Conservation (phyloP, 2,329 filamentous ascomycete genomes). For the Hypoxylon sp. region DNA sequence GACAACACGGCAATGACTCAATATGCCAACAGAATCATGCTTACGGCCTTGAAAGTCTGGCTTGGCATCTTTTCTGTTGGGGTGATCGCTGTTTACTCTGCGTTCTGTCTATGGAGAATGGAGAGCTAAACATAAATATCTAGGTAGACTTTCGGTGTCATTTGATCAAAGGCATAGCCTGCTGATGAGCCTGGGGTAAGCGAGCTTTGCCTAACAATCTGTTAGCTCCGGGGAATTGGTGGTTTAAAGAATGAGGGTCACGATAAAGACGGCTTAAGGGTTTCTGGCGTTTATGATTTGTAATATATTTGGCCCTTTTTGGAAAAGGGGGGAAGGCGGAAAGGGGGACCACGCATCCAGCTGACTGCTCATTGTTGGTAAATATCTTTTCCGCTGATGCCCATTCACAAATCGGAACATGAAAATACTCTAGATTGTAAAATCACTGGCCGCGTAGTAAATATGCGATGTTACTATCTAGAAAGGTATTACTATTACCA, state of each 20-base stretch:
- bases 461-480: no score
- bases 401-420: no score
- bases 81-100: conserved; percentile 24
- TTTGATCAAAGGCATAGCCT: neutral
- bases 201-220: neutral
- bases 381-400: no score
- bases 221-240: neutral
- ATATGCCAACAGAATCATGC: conserved; percentile 37
- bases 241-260: neutral
- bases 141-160: neutral
- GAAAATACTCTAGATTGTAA: no score
- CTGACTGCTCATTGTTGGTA: no score
- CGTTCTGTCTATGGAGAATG: conserved; percentile 24
- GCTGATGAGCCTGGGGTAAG: neutral
- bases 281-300: neutral
- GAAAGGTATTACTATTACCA: no score
- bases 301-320: neutral
- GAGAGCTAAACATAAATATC: neutral
- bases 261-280: neutral
- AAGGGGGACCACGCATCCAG: no score
- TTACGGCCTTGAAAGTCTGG: conserved; percentile 38
- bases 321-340: no score
- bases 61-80: conserved; percentile 32
- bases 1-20: conserved; percentile 45
- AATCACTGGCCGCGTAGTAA: no score